Percentiles rank a stretch among this genome's conserved stretches.
These are phyloP conservation scores for Aspergillus jensenii DNA, from an alignment of 2,329 filamentous ascomycete species.

Conservation along the genomic window DNA sequence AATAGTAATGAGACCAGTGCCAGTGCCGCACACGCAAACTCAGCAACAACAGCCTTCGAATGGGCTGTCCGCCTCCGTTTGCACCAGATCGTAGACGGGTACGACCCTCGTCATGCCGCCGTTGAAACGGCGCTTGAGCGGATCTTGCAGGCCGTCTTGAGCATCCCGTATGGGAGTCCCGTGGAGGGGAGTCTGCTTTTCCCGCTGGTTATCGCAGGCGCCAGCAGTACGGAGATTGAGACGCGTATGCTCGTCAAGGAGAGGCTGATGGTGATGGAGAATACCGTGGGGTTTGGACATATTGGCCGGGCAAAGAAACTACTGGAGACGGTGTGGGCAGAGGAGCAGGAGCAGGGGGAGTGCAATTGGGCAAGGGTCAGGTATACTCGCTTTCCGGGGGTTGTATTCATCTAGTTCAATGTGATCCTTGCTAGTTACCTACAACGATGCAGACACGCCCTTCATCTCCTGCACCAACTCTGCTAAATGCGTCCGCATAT, in stretches of 20 bases:
- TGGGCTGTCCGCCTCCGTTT: slow-evolving; percentile 44
- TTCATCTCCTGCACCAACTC: neutral
- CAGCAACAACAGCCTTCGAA: slow-evolving; percentile 43
- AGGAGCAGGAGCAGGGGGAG: slow-evolving; percentile 9
- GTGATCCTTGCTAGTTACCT: neutral
- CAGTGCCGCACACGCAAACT: slow-evolving; percentile 6
- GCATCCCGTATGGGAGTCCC: slow-evolving; percentile 44
- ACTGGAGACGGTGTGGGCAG: slow-evolving; percentile 42
- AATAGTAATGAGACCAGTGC: too few relatives aligned
- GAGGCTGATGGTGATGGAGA: slow-evolving; percentile 46
- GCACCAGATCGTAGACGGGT: slow-evolving; percentile 47
- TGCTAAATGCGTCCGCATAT: slow-evolving; percentile 20
- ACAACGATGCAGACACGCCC: too few relatives aligned
- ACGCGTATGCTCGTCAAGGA: slow-evolving; percentile 40
- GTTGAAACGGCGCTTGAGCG: slow-evolving; percentile 33
- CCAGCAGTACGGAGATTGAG: slow-evolving; percentile 39
- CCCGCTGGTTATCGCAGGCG: slow-evolving; percentile 45
- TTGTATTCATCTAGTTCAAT: slow-evolving; percentile 23
- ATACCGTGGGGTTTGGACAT: slow-evolving; percentile 46
- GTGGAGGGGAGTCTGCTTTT: slow-evolving; percentile 45
- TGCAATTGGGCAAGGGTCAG: slow-evolving; percentile 32
- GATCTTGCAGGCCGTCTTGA: slow-evolving; percentile 40
- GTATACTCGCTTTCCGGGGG: slow-evolving; percentile 27
- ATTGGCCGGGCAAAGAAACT: slow-evolving; percentile 43
- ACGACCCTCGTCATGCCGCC: slow-evolving; percentile 35